A percentile compares a stretch with the other conserved stretches of the same genome.
Evolutionary conservation across 2,329 filamentous ascomycete species (phyloP).

Genomic region (Aspergillus niger): DNA sequence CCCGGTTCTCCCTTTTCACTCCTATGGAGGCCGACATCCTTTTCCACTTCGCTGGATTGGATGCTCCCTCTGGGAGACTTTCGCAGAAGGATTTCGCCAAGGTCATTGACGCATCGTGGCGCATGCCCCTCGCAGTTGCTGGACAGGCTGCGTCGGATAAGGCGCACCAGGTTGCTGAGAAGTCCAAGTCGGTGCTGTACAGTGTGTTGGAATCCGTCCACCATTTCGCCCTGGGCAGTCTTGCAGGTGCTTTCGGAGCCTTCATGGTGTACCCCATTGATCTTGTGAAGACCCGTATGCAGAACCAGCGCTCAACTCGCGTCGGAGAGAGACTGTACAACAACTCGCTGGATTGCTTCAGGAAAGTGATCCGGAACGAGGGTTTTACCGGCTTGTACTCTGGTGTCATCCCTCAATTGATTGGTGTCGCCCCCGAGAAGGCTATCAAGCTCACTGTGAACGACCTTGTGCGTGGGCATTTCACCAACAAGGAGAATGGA

Average conservation of each 20-base stretch:
- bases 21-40: constrained; percentile 99
- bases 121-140: constrained; percentile 62
- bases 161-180: constrained; percentile 57
- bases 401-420: constrained; percentile 89
- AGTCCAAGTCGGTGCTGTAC: constrained; percentile 60
- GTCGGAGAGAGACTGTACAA: constrained; percentile 91
- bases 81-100: constrained; percentile 85
- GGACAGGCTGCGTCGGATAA: constrained; percentile 49
- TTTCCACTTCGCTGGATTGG: constrained; percentile 95
- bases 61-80: constrained; percentile 83
- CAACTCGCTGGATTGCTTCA: constrained; percentile 94
- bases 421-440: constrained; percentile 98
- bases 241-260: constrained; percentile 94
- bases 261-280: constrained; percentile 99
- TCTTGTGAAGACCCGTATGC: constrained; percentile 96
- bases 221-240: constrained; percentile 84
- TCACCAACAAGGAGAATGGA: constrained; percentile 72
- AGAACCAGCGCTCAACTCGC: constrained; percentile 84
- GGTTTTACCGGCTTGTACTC: constrained; percentile 89
- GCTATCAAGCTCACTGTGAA: constrained; percentile 99
- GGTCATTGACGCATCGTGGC: constrained; percentile 92
- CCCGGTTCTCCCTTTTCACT: constrained; percentile 92
- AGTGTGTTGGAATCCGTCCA: constrained; percentile 75
- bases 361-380: constrained; percentile 91
- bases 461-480: constrained; percentile 77